Conservation (phyloP, 2,329 filamentous ascomycete species). For the Trichoderma sp. region DNA sequence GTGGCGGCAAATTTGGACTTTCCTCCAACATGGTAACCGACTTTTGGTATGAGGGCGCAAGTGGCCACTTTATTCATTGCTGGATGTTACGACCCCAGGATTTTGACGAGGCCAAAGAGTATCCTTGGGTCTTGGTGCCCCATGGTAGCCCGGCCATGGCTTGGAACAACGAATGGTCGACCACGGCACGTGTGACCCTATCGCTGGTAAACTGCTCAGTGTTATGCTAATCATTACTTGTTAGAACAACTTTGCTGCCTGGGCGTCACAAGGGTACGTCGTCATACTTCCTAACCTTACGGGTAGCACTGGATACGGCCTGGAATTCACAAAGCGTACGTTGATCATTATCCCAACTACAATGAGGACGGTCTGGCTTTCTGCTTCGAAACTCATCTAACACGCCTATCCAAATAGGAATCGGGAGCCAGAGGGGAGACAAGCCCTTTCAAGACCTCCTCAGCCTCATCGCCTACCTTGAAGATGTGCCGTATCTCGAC, state of each 20-base stretch:
- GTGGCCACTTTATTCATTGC: slow-evolving; percentile 36
- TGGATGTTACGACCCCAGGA: slow-evolving; percentile 39
- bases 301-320: slow-evolving; percentile 56
- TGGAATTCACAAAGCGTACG: slow-evolving; percentile 30
- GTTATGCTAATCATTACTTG: background rate
- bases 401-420: slow-evolving; percentile 35
- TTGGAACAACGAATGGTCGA: slow-evolving; percentile 54
- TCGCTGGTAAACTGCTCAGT: background rate
- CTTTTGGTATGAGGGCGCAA: slow-evolving; percentile 40
- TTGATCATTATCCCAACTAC: background rate
- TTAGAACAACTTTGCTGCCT: slow-evolving; percentile 52
- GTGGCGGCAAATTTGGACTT: slow-evolving; percentile 34
- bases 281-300: slow-evolving; percentile 58
- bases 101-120: slow-evolving; percentile 36
- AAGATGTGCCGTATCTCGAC: slow-evolving; percentile 52
- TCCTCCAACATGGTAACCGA: slow-evolving; percentile 38
- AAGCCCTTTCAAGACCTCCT: slow-evolving; percentile 54
- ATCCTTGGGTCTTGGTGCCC: slow-evolving; percentile 38
- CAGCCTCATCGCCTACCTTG: slow-evolving; percentile 50
- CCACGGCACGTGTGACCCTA: slow-evolving; percentile 30
- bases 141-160: slow-evolving; percentile 43
- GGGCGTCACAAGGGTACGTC: slow-evolving; percentile 60
- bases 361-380: background rate
- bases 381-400: background rate
- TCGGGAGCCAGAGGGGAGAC: slow-evolving; percentile 52